Base-by-base conservation (phyloP, 2,329 filamentous ascomycete species). In the Nannizziopsis arthrosporioides region DNA sequence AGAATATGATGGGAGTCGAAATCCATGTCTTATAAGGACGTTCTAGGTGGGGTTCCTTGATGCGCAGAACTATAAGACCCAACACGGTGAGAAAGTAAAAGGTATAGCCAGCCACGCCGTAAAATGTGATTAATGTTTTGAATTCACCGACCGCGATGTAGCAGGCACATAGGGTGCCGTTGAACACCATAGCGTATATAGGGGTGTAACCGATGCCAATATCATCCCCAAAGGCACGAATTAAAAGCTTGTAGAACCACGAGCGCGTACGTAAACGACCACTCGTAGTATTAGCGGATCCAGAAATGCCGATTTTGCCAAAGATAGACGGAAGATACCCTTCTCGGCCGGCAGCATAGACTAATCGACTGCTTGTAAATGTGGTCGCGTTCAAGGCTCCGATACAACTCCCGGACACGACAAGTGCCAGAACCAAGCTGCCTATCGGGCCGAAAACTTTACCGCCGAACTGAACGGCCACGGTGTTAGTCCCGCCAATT, bases 1-100 rank as follows among this genome's bases (percentile, higher is more conserved):
- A 98, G 64, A 98, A 98, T 49, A 95, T 90, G 55, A 98, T 90
- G 9, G 92, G 92, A 2, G 92, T 98, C 0, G 83, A 84, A 60
- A 98, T 94, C 92, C 90, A 98, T 2, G 89, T 94, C 63, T 81
- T 82, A 68, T 98, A 98, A 0, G 92, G 90, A 19, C 92, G 72
- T 64, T 95, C 88, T 40, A 98, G 75, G 53, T 82, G 74, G 3
- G 92, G 92, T 65, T 98, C 92, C 53, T 77, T 78, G 27, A 96
- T 86, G 27, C 92, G 77, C 53, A 98, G 73, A 45, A 98, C 78
- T 53, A 98, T 95, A 42, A 98, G 74, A 0, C 92, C 92, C 0
- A 98, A 77, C 0, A 98, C 92, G 0, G 90, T 93, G 48, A 94
- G 71, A 65, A 98, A 98, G 70, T 98, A 98, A 63, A 98, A 98